phyloP scores from a whole-genome alignment of 306 rosid species.

The Gleditsia sinensis region DNA sequence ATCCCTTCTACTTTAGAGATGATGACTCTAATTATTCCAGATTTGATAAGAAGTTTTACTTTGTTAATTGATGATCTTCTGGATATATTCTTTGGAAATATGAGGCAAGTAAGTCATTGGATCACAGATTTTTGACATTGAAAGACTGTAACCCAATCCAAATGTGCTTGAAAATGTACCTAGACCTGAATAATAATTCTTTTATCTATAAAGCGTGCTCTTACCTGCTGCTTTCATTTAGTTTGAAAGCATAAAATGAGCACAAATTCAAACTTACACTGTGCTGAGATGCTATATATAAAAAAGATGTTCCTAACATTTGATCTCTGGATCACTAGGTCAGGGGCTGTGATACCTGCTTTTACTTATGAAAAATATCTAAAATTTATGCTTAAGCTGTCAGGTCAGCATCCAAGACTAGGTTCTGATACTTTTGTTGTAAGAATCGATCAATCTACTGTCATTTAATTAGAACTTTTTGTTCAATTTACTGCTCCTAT shows the following conservation, averaged over 20 bases:
- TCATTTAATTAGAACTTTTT: not conserved
- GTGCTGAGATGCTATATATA: slow-evolving; percentile 1
- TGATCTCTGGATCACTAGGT: not conserved
- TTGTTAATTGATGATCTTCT: not conserved
- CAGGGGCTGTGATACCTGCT: not conserved
- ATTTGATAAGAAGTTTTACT: slow-evolving; percentile 2
- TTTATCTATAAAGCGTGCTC: slow-evolving; percentile 20
- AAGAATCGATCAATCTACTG: not conserved
- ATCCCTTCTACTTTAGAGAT: slow-evolving; percentile 19
- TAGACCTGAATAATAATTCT: not conserved
- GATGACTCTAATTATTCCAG: slow-evolving; percentile 15
- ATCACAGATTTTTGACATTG: slow-evolving; percentile 8
- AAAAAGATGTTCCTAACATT: not conserved
- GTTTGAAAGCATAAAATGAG: slow-evolving; percentile 15
- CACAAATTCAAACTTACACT: not conserved
- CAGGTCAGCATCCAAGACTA: not conserved
- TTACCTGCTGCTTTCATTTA: not conserved
- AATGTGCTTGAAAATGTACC: slow-evolving; percentile 15
- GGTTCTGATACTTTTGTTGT: not conserved
- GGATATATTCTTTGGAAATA: slow-evolving; percentile 16
- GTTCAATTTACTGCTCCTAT: not conserved
- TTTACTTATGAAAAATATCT: not conserved
- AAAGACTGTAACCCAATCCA: slow-evolving; percentile 7
- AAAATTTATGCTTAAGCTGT: slow-evolving; percentile 19
- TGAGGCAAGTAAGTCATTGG: slow-evolving; percentile 9